Base-by-base conservation (phyloP, 2,329 filamentous ascomycete species). In the Bipolaris victoriae region DNA sequence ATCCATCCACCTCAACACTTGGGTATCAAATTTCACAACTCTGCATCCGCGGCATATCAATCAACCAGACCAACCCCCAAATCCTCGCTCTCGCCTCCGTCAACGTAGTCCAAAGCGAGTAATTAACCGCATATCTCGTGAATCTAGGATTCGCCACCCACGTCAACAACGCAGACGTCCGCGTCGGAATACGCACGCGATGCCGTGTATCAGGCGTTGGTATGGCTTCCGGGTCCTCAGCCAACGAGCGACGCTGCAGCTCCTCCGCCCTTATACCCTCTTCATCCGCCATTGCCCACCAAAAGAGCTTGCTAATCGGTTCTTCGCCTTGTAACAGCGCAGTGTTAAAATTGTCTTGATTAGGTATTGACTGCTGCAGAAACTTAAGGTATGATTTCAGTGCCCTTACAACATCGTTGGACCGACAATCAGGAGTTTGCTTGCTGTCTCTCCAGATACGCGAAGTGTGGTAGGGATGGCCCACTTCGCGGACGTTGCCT, bases 341-440 rank as follows among this genome's bases (percentile, higher is more conserved):
- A 3, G 26, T n/a, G 13, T 75, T 65, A 35, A 76, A 73, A 1
- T 31, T 29, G 9, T 55, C 40, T 4, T 47, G 24, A 20, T 66
- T 53, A 10, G 20, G 43, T 4, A 61, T 41, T 6, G 66, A 60
- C 3, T 26, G 39, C 9, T 62, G 62, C 2, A 72, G 33, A 24
- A 71, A 71, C 36, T 61, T 51, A 1, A 69, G 33, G 43, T 76
- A 76, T 1, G 69, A 65, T 51, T 70, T 73, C 13, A 76, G 43
- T n/a, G 61, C 61, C 15, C 75, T 60, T 3, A 73, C 55, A 6
- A 67, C 59, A 36, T 77, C 74, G 39, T 76, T 75, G 7, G 62
- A 54, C 10, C 66, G 60, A 37, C 71, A 74, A 36, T 72, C 68
- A 1, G 18, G 13, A 20, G 70, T 44, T 39, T 73, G 71, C 5